Conservation (phyloP, 306 rosid genomes). For the Rosa persica region DNA sequence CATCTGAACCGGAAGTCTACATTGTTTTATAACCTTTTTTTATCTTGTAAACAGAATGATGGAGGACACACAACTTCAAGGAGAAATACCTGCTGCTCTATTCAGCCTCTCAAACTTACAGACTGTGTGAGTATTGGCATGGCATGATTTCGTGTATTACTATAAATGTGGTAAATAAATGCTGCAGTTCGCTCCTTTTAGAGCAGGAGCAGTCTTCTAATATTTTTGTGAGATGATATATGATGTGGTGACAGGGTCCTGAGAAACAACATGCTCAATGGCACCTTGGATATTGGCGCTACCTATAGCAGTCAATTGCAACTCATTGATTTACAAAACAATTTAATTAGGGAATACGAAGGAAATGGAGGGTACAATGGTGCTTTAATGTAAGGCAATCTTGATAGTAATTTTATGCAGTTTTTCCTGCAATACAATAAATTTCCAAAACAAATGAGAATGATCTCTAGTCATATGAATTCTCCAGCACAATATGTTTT, state of each 20-base stretch:
- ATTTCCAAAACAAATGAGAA: neutral
- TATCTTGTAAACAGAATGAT: constrained; percentile 41
- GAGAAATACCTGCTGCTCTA: constrained; percentile 45
- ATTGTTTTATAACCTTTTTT: neutral
- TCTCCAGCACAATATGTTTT: neutral
- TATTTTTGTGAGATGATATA: constrained; percentile 6
- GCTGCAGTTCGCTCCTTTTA: neutral
- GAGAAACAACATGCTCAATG: constrained; percentile 32
- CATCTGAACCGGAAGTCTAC: neutral
- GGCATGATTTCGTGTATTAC: neutral
- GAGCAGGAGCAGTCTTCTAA: neutral
- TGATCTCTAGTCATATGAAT: neutral
- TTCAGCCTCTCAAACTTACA: constrained; percentile 46
- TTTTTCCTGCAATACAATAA: neutral
- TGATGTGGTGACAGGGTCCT: constrained; percentile 25
- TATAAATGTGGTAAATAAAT: neutral
- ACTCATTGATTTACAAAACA: constrained; percentile 26
- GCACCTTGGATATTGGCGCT: constrained; percentile 22
- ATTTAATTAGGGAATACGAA: neutral
- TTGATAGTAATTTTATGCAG: neutral
- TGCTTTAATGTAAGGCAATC: constrained; percentile 29
- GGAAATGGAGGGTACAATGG: neutral
- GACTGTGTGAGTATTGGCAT: constrained; percentile 50
- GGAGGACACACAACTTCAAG: constrained; percentile 46
- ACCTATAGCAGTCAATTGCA: constrained; percentile 7